Base-by-base conservation (phyloP, 176 grass and related monocot genomes). In the Raddia distichophylla region DNA sequence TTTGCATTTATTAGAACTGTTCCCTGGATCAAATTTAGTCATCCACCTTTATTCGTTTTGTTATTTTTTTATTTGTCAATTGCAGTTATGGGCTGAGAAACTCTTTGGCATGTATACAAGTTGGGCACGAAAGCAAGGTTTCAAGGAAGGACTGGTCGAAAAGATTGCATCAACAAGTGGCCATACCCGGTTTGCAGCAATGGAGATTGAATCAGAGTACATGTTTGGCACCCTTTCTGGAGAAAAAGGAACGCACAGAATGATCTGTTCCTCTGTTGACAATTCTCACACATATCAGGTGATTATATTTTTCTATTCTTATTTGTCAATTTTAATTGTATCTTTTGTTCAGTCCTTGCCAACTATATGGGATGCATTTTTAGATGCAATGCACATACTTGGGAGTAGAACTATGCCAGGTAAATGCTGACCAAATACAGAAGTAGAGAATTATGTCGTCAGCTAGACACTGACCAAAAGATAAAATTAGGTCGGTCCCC, bases 171-270 rank as follows among this genome's bases (percentile, higher is more conserved):
- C 71, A 22, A 84, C 65, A 56, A 82, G 78, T 86, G 80, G 79
- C 86, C 78, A 74, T 80, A 67, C 81, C 61, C 32, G 58, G 54
- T 82, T 51, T 71, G 75, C 75, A 81, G 82, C 88, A 19, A 58
- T 98, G 79, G 90, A 98, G 43, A 90, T 98, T 84, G 92, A 93
- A 89, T 93, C 90, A 75, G 92, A 91, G 82, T 98, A 91, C 52
- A 93, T 95, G 75, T 98, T 91, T 86, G 95, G 95, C 17, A 91
- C 71, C 64, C 90, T 98, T 95, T 88, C 69, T 84, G 95, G 95
- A 91, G 95, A 98, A 86, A 93, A 86, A 87, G 95, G 95, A 68
- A 79, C 61, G 11, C 95, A 98, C 83, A 82, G 78, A 86, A 98
- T 95, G 90, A 86, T 93, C 58, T 81, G 70, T 33, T 75, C 70